Base-by-base conservation (phyloP, 495 filamentous ascomycete species). In the Hyaloscypha variabilis region DNA sequence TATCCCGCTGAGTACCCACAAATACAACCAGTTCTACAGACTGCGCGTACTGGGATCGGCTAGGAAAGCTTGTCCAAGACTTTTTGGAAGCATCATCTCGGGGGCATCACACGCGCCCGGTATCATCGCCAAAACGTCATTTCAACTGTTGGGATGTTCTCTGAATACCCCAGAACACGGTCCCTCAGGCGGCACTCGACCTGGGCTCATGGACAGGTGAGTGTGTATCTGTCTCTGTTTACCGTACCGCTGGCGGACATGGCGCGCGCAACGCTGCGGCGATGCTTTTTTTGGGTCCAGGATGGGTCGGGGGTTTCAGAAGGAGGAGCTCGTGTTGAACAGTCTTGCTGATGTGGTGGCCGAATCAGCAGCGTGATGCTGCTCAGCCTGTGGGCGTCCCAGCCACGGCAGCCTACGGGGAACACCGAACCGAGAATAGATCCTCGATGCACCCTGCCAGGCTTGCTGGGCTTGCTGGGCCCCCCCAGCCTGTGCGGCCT, bases 91-190 rank as follows among this genome's bases (percentile, higher is more conserved):
- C 6, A 28, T 11, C 10, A 25, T 28, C 11, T 54, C 23, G 26
- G 51, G 49, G 8, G 14, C 31, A 59, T 59, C 57, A 59, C 3
- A 46, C 57, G 14, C 14, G 21, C 8, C 34, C 34, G 34, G 57
- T 59, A 5, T 59, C 57, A 59, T 59, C 57, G 34, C n/a, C 57
- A 28, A 23, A 31, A 39, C 19, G 31, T 46, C 30, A 59, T 46
- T 59, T 59, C 19, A n/a, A 25, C 10, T 24, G 8, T 26, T 10
- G 21, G 10, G 51, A 24, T 25, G 51, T 23, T 54, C 51, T 10
- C 23, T 25, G 21, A n/a, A 54, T 25, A 24, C 26, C 21, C 51
- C 19, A 54, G 23, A 6, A 6, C 10, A 51, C 23, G 0, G 49
- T 25, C 31, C 8, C 39, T 17, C 39, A 46, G 11, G 39, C 31